Evolutionary conservation across 2,329 filamentous ascomycete genomes (phyloP).

Genomic region (Aureobasidium sp.): DNA sequence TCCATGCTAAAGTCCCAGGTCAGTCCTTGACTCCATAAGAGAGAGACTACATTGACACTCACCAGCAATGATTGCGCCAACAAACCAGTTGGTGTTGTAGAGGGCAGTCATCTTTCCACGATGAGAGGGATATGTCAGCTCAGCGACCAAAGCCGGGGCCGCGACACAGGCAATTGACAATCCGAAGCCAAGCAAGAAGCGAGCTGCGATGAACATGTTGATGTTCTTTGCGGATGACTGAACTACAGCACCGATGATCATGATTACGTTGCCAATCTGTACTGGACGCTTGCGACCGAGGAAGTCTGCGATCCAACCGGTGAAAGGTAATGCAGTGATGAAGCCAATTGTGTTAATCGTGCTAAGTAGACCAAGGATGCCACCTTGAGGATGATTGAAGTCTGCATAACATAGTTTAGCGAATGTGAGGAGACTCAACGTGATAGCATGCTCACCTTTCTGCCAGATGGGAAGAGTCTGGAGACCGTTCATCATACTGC

Average conservation of each 20-base stretch:
- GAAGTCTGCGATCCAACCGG: conserved; percentile 52
- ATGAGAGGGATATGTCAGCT: too few relatives aligned
- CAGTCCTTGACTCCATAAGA: too few relatives aligned
- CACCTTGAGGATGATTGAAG: conserved; percentile 2
- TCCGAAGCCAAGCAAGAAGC: too few relatives aligned
- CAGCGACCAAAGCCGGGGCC: too few relatives aligned
- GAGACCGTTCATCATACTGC: conserved; percentile 56
- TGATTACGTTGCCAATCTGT: conserved; percentile 37
- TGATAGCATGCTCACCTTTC: conserved; percentile 1
- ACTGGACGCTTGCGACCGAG: conserved; percentile 53
- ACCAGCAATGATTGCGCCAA: conserved; percentile 26
- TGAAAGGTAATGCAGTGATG: not conserved
- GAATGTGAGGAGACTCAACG: not conserved
- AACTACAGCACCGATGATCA: too few relatives aligned
- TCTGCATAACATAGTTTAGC: not conserved
- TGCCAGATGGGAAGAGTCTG: conserved; percentile 53
- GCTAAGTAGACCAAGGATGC: conserved; percentile 32
- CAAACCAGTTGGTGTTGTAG: conserved; percentile 48
- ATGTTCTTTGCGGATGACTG: too few relatives aligned
- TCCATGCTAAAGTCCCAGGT: too few relatives aligned
- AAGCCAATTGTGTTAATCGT: not conserved
- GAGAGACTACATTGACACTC: too few relatives aligned
- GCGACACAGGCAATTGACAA: too few relatives aligned
- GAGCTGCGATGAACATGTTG: too few relatives aligned
- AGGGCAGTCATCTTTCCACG: conserved; percentile 54